Conservation (phyloP, 1,284 basidiomycete genomes). For the Malassezia arunalokei region DNA sequence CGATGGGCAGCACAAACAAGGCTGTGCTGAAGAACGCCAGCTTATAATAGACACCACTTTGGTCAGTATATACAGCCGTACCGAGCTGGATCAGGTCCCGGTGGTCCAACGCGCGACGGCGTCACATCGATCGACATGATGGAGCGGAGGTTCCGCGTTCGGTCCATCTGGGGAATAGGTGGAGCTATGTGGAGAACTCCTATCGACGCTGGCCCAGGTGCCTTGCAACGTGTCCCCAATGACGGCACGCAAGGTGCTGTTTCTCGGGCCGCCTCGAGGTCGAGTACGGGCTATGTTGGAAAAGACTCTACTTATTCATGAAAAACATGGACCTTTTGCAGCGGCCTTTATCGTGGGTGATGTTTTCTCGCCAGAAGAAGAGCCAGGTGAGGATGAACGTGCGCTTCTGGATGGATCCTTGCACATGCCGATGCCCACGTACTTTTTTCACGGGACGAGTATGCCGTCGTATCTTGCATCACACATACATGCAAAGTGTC, state of each 20-base stretch:
- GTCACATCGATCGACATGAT: conserved; percentile 8
- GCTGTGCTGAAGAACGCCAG: conserved; percentile 35
- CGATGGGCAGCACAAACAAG: conserved; percentile 35
- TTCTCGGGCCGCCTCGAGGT: conserved; percentile 69
- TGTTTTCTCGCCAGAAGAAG: conserved; percentile 55
- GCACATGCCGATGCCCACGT: conserved; percentile 72
- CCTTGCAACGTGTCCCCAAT: not conserved
- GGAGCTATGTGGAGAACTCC: not conserved
- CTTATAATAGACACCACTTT: conserved; percentile 36
- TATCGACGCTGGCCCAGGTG: too few species aligned
- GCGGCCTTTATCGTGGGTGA: conserved; percentile 76
- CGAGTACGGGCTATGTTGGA: conserved; percentile 61
- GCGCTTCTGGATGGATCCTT: conserved; percentile 56
- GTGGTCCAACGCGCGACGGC: conserved; percentile 12
- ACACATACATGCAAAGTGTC: not conserved
- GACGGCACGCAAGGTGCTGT: not conserved
- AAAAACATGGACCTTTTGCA: conserved; percentile 88
- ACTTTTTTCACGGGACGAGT: conserved; percentile 67
- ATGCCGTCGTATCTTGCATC: not conserved
- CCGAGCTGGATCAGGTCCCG: conserved; percentile 10
- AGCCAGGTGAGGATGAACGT: conserved; percentile 51
- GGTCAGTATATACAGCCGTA: not conserved
- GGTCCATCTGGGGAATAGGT: not conserved
- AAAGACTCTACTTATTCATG: conserved; percentile 74
- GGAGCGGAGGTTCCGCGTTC: too few species aligned